A percentile compares a stretch with the other conserved stretches of the same genome.
phyloP scores from a whole-genome alignment of 305 asterid species.

The Solanum hybrid region DNA sequence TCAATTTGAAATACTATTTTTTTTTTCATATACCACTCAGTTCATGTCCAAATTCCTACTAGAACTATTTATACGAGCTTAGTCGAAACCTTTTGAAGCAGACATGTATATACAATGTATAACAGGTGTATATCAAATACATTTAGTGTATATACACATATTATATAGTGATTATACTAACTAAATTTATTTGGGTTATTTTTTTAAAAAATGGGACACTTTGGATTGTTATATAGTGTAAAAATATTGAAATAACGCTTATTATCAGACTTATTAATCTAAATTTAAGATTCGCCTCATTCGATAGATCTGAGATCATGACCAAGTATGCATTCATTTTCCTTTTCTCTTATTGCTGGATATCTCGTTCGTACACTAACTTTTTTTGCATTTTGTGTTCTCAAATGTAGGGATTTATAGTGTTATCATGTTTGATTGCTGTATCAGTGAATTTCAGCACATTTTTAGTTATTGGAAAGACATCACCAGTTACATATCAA shows the following conservation, averaged over 20 bases:
- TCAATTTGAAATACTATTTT: neutral
- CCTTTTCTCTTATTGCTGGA: neutral
- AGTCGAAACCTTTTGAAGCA: neutral
- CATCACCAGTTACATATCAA: constrained; percentile 91
- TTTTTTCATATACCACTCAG: neutral
- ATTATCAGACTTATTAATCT: neutral
- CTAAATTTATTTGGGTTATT: neutral
- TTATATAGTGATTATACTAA: neutral
- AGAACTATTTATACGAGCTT: neutral
- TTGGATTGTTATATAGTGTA: neutral
- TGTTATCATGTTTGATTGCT: constrained; percentile 78
- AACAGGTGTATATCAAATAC: neutral
- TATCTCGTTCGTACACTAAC: neutral
- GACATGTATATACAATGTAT: neutral
- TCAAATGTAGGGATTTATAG: constrained; percentile 53
- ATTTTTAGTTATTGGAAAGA: constrained; percentile 82
- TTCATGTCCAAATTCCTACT: neutral
- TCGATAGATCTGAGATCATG: neutral
- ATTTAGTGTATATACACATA: neutral
- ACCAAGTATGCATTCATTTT: neutral
- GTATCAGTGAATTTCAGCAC: constrained; percentile 92
- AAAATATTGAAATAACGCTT: neutral
- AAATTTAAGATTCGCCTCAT: neutral
- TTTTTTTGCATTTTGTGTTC: neutral
- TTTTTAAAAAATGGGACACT: neutral